Base-by-base conservation (phyloP, 345 rosid species). In the Populus ilicifolia region DNA sequence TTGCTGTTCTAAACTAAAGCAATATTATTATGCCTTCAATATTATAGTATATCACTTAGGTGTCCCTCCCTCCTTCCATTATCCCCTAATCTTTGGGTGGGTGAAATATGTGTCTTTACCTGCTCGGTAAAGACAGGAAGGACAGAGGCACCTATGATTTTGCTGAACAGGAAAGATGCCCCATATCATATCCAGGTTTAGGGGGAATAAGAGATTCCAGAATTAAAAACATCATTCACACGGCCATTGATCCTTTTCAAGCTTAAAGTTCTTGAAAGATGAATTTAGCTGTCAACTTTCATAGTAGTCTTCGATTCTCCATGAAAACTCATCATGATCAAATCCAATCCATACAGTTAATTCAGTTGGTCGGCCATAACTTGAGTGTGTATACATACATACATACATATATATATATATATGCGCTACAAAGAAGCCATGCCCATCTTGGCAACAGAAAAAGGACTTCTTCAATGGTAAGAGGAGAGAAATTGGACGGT, bases 351-450 rank as follows among this genome's bases (percentile, higher is more conserved):
- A 12, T 4, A 67, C 62, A n/a, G 77, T 52, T 39, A 76, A 65
- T 72, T 76, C 77, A 76, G 80, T 72, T 80, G 77, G 83, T 71
- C 80, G 83, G 80, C 83, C 83, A 72, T 72, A 41, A 27, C 48
- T 39, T 25, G 33, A 2, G 8, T 23, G 54, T 48, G 27, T 10
- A 12, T 18, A 1, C 8, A 72, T 18, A n/a, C n/a, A n/a, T n/a
- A n/a, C n/a, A n/a, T n/a, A n/a, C n/a, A n/a, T n/a, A n/a, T n/a
- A n/a, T n/a, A 35, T 64, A 1, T 2, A 17, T 8, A 9, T 6
- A 30, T 17, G 46, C 21, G 43, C 54, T 48, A 1, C 5, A 48
- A 48, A 48, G 8, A 39, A 59, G 23, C 33, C 38, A 27, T 65
- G 69, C 35, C 69, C 36, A 27, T 65, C 56, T 50, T 18, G 59